Base-by-base conservation (phyloP, 495 filamentous ascomycete genomes). In the Penicillium robsamsonii region DNA sequence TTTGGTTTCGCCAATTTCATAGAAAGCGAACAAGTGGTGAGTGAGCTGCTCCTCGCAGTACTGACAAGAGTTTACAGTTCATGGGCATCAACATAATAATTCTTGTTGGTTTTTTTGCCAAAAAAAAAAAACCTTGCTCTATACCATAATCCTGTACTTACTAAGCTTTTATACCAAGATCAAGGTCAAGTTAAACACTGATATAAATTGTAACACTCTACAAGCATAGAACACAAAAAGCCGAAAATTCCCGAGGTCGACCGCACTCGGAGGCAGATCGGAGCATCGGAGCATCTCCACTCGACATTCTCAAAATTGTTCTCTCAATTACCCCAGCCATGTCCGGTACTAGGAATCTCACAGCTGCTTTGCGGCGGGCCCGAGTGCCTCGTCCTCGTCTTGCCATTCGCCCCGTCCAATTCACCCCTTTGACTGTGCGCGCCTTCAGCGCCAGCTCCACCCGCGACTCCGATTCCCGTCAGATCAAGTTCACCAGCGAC, bases 401-500 rank as follows among this genome's bases (percentile, higher is more conserved):
- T 38, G 29, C 52, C 8, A 47, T 67, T 13, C 70, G 70, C 13
- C 63, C 71, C 15, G 25, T 65, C 35, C 44, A 53, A 37, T 54
- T 65, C 33, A 50, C 63, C 43, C 62, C 70, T 18, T 52, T 51
- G 13, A 56, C 63, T 41, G 52, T 60, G 37, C 74, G 74, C 55
- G 58, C 58, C 56, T 79, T 79, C 66, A 73, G 59, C 51, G 56
- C 65, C 55, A 61, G 69, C 62, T 54, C 72, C 52, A 56, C 61
- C 24, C 53, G 60, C 38, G 56, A 45, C n/a, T 65, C 65, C 43
- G 68, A 66, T 37, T 68, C 65, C 46, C 86, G 81, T 55, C 69
- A 81, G 50, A 81, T 87, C 64, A 84, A 85, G 68, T 88, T 85
- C 73, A 97, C 92, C 37, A 87, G 87, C 56, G 87, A 94, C 48